Evolutionary conservation across 1,284 basidiomycete species (phyloP), one percentile per base, ranked within the genome.

Genomic region (Moesziomyces parantarcticus): DNA sequence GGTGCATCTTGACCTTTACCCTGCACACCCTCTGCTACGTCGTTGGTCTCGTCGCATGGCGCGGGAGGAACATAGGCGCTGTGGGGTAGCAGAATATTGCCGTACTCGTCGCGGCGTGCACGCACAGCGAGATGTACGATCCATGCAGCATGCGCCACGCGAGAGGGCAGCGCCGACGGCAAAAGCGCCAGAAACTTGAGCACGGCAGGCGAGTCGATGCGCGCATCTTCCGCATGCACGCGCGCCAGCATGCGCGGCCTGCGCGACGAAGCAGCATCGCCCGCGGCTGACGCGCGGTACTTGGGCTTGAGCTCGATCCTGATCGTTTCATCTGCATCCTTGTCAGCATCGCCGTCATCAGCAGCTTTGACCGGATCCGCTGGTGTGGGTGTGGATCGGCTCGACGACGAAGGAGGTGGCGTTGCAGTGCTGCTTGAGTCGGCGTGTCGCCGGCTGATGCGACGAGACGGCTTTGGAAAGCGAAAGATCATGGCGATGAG

Each of bases 401-500:
- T 18, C 8, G 57, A 40, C 4, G 50, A 22, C 5, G 57, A 40
- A 3, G 42, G n/a, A 16, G 32, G 26, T 1, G 41, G 13, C 14
- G 55, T 4, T 5, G 49, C 3, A 9, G 41, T 26, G 21, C 23
- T 22, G 22, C 22, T 0, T 0, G 36, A 18, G 34, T 40, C 20
- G 20, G 21, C 21, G 6, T 48, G 55, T 3, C 50, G 50, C 5
- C 65, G 65, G 3, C 52, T 42, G 21, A 68, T 50, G 39, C 65
- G 58, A 11, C 65, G 65, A 25, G 65, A 47, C 0, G 65, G 43
- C 51, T 68, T 68, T 14, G 65, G 59, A n/a, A 66, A 72, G 46
- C 69, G 69, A 23, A 66, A 72, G 41, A 72, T 43, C 55, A 72
- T 66, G 9, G 58, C 46, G 34, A 72, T 67, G 21, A 72, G 53